These are phyloP conservation scores for Cyanodermella asteris DNA, from an alignment of 2,329 filamentous ascomycete species.

Conservation along the genomic window DNA sequence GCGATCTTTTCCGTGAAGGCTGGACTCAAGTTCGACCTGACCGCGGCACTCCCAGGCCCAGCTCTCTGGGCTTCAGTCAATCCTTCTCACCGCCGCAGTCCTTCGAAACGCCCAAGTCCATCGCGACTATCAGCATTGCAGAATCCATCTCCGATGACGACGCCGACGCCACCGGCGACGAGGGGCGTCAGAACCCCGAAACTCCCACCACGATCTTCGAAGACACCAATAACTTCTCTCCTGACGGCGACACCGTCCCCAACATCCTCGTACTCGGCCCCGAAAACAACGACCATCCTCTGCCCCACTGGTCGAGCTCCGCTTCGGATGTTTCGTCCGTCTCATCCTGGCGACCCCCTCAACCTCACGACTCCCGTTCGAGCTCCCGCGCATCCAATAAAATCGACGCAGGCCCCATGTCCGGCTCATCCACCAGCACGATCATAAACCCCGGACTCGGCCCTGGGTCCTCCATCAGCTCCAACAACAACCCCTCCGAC, in stretches of 20 bases:
- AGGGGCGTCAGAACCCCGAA: constrained; percentile 41
- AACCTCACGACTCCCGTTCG: no score
- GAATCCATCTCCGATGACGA: constrained; percentile 24
- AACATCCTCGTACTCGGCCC: constrained; percentile 78
- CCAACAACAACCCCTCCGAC: constrained; percentile 49
- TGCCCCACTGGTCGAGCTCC: constrained; percentile 48
- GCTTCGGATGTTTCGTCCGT: constrained; percentile 64
- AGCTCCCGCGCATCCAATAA: no score
- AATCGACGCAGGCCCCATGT: no score
- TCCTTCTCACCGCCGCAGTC: constrained; percentile 24
- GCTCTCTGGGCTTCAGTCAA: constrained; percentile 52
- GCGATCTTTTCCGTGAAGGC: constrained; percentile 76
- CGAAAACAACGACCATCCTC: constrained; percentile 30
- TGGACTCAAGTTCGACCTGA: constrained; percentile 81
- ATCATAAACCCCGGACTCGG: constrained; percentile 26
- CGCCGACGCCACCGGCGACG: constrained; percentile 21
- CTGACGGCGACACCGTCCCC: constrained; percentile 56
- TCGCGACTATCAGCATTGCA: constrained; percentile 26
- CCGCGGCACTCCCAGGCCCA: constrained; percentile 62
- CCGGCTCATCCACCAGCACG: constrained; percentile 22
- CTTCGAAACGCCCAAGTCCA: constrained; percentile 30
- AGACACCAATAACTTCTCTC: constrained; percentile 67
- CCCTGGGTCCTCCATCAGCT: constrained; percentile 22
- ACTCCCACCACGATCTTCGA: constrained; percentile 92
- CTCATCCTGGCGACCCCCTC: no score